phyloP scores from a whole-genome alignment of 345 rosid species.

The Cardamine resedifolia region DNA sequence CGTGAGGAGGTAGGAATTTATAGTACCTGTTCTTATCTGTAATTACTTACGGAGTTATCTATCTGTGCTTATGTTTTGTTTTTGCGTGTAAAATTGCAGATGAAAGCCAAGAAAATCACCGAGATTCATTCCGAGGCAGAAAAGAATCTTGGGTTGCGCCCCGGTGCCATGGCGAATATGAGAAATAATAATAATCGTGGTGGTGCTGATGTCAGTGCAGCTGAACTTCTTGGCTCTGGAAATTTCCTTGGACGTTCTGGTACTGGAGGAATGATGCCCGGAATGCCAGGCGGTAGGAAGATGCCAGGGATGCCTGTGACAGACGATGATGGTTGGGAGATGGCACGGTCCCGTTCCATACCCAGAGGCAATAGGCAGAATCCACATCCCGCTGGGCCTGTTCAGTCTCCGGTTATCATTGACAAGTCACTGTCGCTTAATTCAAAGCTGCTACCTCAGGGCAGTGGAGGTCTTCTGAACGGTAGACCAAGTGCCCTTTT shows the following conservation, averaged over 20 bases:
- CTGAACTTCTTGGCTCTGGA: constrained; percentile 48
- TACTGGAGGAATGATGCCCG: constrained; percentile 97
- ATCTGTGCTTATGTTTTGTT: not conserved
- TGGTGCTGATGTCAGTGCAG: constrained; percentile 9
- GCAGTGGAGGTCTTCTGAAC: constrained; percentile 53
- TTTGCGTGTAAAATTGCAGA: constrained; percentile 45
- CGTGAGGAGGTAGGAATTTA: constrained; percentile 75
- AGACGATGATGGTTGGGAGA: constrained; percentile 79
- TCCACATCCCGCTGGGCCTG: constrained; percentile 49
- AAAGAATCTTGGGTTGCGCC: constrained; percentile 83
- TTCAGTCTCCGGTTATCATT: constrained; percentile 44
- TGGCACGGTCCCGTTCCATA: constrained; percentile 62
- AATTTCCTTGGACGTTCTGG: constrained; percentile 75
- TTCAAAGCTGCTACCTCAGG: constrained; percentile 69
- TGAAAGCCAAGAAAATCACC: constrained; percentile 87
- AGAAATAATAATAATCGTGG: constrained; percentile 43
- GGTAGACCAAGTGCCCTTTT: constrained; percentile 76
- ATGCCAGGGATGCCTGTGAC: constrained; percentile 78
- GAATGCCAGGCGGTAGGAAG: constrained; percentile 88
- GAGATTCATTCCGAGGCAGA: constrained; percentile 96
- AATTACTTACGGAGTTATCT: not conserved
- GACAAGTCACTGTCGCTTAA: constrained; percentile 55
- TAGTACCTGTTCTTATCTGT: not conserved
- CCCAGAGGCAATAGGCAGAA: constrained; percentile 66
- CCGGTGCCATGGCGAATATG: constrained; percentile 87